These are phyloP conservation scores for Dillenia turbinata DNA, from an alignment of 164 flowering plant genomes.

Conservation along the genomic window DNA sequence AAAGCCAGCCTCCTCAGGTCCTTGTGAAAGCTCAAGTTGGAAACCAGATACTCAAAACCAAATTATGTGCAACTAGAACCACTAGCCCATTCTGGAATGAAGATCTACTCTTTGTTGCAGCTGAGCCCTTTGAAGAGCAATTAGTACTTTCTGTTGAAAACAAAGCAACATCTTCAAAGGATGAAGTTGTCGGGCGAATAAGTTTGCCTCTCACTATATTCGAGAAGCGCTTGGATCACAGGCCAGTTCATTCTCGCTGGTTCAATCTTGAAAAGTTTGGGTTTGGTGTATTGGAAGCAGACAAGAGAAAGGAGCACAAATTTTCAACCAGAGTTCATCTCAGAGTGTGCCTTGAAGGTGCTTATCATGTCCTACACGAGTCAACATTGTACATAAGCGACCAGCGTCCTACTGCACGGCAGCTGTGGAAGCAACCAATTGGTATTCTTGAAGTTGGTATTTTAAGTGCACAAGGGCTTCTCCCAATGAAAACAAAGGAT, in stretches of 20 bases:
- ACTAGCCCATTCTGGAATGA: conserved; percentile 80
- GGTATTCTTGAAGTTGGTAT: conserved; percentile 81
- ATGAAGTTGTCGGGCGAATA: conserved; percentile 50
- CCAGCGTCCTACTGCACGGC: conserved; percentile 67
- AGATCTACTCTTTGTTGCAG: conserved; percentile 73
- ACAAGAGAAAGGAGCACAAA: conserved; percentile 56
- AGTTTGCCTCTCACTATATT: conserved; percentile 40
- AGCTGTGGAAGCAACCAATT: conserved; percentile 76
- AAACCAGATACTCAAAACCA: conserved; percentile 64
- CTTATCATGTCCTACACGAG: conserved; percentile 78
- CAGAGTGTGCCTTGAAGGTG: conserved; percentile 79
- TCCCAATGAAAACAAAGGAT: conserved; percentile 66
- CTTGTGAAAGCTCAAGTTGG: conserved; percentile 70
- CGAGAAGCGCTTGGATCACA: conserved; percentile 69
- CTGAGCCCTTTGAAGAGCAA: conserved; percentile 83
- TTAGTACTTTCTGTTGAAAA: conserved; percentile 55
- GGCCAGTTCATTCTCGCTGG: conserved; percentile 71
- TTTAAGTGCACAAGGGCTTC: conserved; percentile 67
- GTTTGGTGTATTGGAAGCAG: conserved; percentile 57
- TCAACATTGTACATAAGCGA: conserved; percentile 79
- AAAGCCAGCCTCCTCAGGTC: conserved; percentile 47
- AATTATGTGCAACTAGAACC: conserved; percentile 36
- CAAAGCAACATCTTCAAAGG: conserved; percentile 38
- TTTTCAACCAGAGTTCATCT: conserved; percentile 73
- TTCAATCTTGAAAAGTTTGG: conserved; percentile 76